A percentile compares a stretch with the other conserved stretches of the same genome.
Evolutionary conservation across 2,329 filamentous ascomycete species (phyloP).

Genomic region (Botrytis byssoidea): DNA sequence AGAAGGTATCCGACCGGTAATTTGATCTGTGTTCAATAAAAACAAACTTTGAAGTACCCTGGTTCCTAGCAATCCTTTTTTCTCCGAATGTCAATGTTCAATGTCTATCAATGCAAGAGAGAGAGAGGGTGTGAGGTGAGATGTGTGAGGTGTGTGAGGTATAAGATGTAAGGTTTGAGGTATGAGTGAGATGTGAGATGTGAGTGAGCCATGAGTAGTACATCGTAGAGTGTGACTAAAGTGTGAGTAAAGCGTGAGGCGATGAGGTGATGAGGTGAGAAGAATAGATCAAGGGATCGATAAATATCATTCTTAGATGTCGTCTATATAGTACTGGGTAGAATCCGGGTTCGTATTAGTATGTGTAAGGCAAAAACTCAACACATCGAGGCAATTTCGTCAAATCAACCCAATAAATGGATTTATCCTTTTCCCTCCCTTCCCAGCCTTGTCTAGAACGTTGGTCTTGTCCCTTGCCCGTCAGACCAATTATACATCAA

Average conservation of each 20-base stretch:
- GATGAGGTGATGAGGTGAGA: not conserved
- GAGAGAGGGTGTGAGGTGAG: not conserved
- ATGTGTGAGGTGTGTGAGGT: not conserved
- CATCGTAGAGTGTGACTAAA: not conserved
- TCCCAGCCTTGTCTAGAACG: not conserved
- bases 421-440: not conserved
- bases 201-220: too few species aligned
- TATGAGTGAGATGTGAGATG: not conserved
- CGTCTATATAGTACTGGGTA: not conserved
- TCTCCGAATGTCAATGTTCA: not conserved
- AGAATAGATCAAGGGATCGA: not conserved
- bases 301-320: not conserved
- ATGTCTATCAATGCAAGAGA: not conserved
- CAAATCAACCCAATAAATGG: not conserved
- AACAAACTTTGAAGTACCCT: not conserved
- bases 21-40: constrained; percentile 16
- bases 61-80: not conserved
- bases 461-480: not conserved
- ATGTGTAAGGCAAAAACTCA: not conserved
- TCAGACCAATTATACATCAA: not conserved
- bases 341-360: not conserved
- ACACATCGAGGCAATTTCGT: not conserved
- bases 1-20: constrained; percentile 13
- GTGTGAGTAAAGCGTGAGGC: not conserved
- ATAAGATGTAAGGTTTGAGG: not conserved